Evolutionary conservation across 306 rosid species (phyloP), one percentile per base, ranked within the genome.

Genomic region (Rubus parviflorus): DNA sequence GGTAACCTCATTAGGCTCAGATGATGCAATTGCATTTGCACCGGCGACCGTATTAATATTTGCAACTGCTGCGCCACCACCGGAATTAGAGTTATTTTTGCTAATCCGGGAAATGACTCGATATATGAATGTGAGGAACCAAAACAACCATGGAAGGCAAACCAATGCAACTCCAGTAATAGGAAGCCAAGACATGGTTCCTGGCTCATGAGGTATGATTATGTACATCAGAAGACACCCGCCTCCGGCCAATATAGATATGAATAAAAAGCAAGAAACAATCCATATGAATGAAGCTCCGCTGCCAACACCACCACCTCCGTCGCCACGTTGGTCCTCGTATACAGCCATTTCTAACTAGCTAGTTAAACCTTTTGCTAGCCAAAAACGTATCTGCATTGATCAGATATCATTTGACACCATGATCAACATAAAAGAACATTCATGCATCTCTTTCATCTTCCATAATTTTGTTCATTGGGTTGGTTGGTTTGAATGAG

Each of bases 61-160:
- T 4, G 35, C 72, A 3, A 22, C 70, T 10, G 73, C 70, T 0
- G 61, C 74, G 0, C 61, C 51, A 15, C 61, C 58, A 0, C 91
- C 91, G 22, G 38, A 86, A 43, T 61, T 3, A 58, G 64, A 10
- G 5, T 11, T 10, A 57, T 22, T 60, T 3, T 30, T 60, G n/a
- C 38, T 16, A 7, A 78, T 58, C 72, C 96, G 80, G 12, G 93
- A 86, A 56, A 90, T 11, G 43, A 90, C 8, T 76, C 97, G 82
- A 47, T 94, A 91, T 19, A 90, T 5, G 84, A 82, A 88, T 0
- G 98, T 94, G 38, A 88, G 45, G 13, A 86, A 7, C 97, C 98
- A 94, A 71, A 91, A 94, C 41, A 85, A 69, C 97, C 98, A 93
- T n/a, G 98, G 98, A 65, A 93, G 82, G 60, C 92, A 85, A 68